Evolutionary conservation across 495 filamentous ascomycete genomes (phyloP).

Genomic region (Lophiostoma macrostomum): DNA sequence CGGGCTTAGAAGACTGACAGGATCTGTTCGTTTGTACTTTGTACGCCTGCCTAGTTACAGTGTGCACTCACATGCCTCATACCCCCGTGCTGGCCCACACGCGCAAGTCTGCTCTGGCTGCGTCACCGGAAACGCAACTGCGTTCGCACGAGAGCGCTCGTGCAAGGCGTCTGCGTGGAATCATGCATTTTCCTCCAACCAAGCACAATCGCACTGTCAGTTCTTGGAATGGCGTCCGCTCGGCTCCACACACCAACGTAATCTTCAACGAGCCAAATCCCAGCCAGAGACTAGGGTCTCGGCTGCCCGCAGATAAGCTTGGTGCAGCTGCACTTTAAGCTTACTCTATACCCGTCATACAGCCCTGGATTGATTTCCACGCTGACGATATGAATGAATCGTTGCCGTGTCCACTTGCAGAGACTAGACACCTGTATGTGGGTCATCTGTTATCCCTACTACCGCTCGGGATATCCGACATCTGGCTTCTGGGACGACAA

Average conservation of each 20-base stretch:
- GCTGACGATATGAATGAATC: slow-evolving; percentile 10
- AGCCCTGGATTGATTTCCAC: slow-evolving; percentile 6
- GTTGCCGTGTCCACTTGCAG: background rate
- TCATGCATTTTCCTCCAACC: background rate
- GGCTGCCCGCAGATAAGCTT: slow-evolving; percentile 21
- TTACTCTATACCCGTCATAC: slow-evolving; percentile 28
- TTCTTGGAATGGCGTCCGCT: slow-evolving; percentile 19
- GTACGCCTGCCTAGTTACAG: background rate
- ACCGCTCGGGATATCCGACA: background rate
- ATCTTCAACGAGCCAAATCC: background rate
- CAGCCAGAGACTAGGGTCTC: background rate
- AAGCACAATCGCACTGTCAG: background rate
- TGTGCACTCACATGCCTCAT: background rate
- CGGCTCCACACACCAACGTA: slow-evolving; percentile 27
- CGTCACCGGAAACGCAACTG: slow-evolving; percentile 1
- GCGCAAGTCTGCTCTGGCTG: too few relatives aligned
- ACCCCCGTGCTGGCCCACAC: too few relatives aligned
- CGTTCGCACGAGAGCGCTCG: background rate
- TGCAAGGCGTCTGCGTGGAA: background rate
- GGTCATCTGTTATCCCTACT: background rate
- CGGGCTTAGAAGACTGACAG: slow-evolving; percentile 4
- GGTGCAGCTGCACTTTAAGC: slow-evolving; percentile 22
- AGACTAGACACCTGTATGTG: background rate
- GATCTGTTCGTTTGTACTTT: background rate
- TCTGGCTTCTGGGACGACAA: background rate